A percentile compares a stretch with the other conserved stretches of the same genome.
phyloP scores from a whole-genome alignment of 768 basidiomycete species.

The Coprinopsis sp. region DNA sequence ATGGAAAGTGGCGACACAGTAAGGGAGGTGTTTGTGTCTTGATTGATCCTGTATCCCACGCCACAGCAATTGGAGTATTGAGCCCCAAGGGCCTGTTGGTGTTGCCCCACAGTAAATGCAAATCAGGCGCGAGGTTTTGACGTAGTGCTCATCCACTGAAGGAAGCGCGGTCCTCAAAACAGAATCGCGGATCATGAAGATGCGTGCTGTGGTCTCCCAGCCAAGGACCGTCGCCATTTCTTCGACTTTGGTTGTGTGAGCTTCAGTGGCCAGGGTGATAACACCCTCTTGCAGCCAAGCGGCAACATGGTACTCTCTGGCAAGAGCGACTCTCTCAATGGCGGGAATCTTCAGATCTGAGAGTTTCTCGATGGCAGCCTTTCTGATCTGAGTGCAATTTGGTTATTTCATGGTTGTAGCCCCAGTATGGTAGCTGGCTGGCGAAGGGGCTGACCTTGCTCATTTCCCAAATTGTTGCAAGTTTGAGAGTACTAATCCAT shows the following conservation, averaged over 20 bases:
- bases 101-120: no score
- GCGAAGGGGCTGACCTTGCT: neutral
- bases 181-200: neutral
- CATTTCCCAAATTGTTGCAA: neutral
- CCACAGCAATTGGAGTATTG: no score
- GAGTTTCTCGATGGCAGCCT: neutral
- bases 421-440: no score
- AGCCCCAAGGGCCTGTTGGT: no score
- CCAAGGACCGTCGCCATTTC: neutral
- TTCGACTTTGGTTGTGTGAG: neutral
- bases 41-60: no score
- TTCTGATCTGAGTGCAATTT: neutral
- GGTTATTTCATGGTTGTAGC: neutral
- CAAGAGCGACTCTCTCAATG: neutral
- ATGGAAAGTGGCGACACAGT: no score
- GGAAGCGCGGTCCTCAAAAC: neutral
- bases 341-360: neutral
- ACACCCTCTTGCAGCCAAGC: neutral
- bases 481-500: neutral
- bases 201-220: neutral
- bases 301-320: neutral
- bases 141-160: neutral
- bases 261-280: neutral
- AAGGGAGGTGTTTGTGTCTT: no score
- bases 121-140: no score